These are phyloP conservation scores for Adansonia gregorii DNA, from an alignment of 441 rosid genomes.

Conservation along the genomic window DNA sequence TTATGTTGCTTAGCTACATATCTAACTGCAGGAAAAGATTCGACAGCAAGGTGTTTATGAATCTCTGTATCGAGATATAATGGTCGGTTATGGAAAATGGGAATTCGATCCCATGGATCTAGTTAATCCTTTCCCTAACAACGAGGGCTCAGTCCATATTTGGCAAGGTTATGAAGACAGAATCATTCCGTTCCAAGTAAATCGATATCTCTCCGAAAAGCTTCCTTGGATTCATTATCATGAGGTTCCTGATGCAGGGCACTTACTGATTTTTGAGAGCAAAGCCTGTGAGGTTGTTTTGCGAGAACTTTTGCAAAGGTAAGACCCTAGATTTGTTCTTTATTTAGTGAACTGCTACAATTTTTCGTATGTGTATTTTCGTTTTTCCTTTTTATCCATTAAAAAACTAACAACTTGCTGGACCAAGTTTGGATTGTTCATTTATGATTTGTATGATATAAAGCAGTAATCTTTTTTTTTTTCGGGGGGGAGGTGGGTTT, in stretches of 20 bases:
- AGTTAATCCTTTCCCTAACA: slow-evolving; percentile 51
- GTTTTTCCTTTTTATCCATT: neutral
- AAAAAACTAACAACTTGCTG: neutral
- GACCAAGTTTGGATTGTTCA: neutral
- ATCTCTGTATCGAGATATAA: slow-evolving; percentile 53
- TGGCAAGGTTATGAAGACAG: slow-evolving; percentile 66
- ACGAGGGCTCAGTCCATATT: slow-evolving; percentile 53
- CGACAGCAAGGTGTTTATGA: slow-evolving; percentile 58
- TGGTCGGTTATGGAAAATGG: slow-evolving; percentile 49
- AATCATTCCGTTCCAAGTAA: slow-evolving; percentile 44
- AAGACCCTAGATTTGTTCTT: neutral
- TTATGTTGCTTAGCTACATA: neutral
- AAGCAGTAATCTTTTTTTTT: neutral
- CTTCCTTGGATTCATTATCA: slow-evolving; percentile 62
- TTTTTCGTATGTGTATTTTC: neutral
- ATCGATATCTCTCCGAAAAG: slow-evolving; percentile 48
- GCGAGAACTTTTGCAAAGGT: slow-evolving; percentile 39
- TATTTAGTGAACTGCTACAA: neutral
- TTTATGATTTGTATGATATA: no score
- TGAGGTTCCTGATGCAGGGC: slow-evolving; percentile 55
- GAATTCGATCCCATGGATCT: slow-evolving; percentile 62
- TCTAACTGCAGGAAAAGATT: slow-evolving; percentile 53
- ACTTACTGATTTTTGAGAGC: slow-evolving; percentile 37
- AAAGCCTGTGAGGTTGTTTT: slow-evolving; percentile 39
- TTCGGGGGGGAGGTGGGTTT: no score